Percentiles rank a stretch among this genome's conserved stretches.
Conservation (phyloP, 305 asterid genomes). For the Solanum hybrid region DNA sequence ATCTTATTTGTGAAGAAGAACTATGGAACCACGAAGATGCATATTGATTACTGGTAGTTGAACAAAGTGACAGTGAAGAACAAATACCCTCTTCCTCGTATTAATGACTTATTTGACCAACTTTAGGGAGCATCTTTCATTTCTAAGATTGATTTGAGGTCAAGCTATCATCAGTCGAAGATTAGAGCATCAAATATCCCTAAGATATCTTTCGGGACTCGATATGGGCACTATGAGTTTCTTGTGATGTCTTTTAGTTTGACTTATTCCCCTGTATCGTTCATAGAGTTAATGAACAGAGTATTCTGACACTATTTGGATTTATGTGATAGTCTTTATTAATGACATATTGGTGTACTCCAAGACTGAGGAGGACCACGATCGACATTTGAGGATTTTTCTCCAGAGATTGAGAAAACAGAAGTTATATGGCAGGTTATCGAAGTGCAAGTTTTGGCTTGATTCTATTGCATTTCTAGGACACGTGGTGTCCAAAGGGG, state of each 20-base stretch:
- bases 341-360: not conserved
- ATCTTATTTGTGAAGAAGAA: too few species aligned
- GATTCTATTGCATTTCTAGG: not conserved
- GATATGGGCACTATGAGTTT: not conserved
- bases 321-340: not conserved
- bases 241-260: too few species aligned
- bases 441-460: not conserved
- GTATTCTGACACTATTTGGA: not conserved
- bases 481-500: not conserved
- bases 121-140: not conserved
- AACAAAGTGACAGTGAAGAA: too few species aligned
- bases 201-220: not conserved
- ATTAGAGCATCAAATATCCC: not conserved
- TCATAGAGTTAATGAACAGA: not conserved
- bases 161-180: not conserved
- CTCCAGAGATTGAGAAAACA: not conserved
- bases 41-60: not conserved
- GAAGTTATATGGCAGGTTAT: not conserved
- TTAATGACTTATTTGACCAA: not conserved
- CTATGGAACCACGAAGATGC: not conserved
- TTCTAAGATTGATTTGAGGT: not conserved
- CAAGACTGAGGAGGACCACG: not conserved
- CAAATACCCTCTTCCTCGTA: not conserved
- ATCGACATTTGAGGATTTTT: not conserved
- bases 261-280: not conserved